These are phyloP conservation scores for Tricladium varicosporioides DNA, from an alignment of 2,329 filamentous ascomycete genomes.

Conservation along the genomic window DNA sequence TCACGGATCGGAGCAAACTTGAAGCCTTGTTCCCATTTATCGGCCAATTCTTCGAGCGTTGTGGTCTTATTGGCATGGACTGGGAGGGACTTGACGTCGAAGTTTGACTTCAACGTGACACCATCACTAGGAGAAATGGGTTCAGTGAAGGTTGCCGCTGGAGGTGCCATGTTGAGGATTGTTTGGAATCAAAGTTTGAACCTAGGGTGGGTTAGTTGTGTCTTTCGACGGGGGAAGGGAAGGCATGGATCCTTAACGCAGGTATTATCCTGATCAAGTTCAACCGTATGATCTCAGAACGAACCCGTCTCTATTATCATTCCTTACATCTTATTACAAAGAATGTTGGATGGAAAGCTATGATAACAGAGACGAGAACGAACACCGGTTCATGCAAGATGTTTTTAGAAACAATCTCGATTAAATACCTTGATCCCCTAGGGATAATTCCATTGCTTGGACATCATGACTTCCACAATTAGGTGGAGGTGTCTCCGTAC, in stretches of 20 bases:
- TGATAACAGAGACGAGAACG: conserved; percentile 38
- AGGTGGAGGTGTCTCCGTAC: conserved; percentile 25
- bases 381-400: conserved; percentile 66
- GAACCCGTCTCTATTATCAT: conserved; percentile 33
- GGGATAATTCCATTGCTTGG: conserved; percentile 34
- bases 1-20: conserved; percentile 85
- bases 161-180: conserved; percentile 69
- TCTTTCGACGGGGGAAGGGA: conserved; percentile 42
- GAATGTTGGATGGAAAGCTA: conserved; percentile 32
- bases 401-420: conserved; percentile 37
- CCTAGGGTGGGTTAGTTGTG: conserved; percentile 42
- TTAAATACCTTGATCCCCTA: conserved; percentile 36
- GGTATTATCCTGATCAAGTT: conserved; percentile 99
- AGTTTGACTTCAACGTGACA: conserved; percentile 39
- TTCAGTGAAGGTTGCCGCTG: conserved; percentile 62
- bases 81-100: conserved; percentile 46
- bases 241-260: conserved; percentile 97
- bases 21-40: conserved; percentile 73
- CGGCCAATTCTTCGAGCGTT: conserved; percentile 60
- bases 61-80: conserved; percentile 43
- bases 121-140: conserved; percentile 32
- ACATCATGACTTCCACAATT: conserved; percentile 29
- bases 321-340: conserved; percentile 28
- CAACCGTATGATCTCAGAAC: conserved; percentile 87
- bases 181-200: conserved; percentile 34